Conservation (phyloP, 306 rosid genomes). For the Fagus sylvatica region DNA sequence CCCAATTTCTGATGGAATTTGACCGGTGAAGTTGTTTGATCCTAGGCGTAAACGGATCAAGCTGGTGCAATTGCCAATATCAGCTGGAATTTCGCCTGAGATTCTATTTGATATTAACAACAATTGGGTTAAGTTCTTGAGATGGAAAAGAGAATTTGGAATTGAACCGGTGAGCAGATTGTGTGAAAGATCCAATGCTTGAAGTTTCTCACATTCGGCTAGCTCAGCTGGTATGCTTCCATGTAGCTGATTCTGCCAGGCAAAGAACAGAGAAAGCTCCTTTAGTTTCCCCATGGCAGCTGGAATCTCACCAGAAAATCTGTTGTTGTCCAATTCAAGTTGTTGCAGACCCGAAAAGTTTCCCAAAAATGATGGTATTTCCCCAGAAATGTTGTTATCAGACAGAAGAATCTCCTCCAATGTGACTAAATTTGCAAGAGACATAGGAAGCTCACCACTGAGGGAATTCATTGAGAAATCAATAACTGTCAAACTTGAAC, state of each 20-base stretch:
- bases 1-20: constrained; percentile 74
- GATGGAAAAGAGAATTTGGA: constrained; percentile 74
- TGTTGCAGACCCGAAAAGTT: constrained; percentile 72
- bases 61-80: constrained; percentile 72
- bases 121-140: constrained; percentile 74
- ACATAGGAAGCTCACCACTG: constrained; percentile 61
- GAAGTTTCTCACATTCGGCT: constrained; percentile 75
- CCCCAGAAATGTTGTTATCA: constrained; percentile 65
- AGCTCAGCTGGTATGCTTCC: constrained; percentile 82
- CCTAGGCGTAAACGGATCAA: constrained; percentile 78
- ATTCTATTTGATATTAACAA: constrained; percentile 77
- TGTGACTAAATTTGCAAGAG: constrained; percentile 50
- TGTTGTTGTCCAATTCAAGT: constrained; percentile 90
- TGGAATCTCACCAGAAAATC: constrained; percentile 77
- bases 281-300: constrained; percentile 63
- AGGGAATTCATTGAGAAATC: constrained; percentile 87
- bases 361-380: constrained; percentile 71
- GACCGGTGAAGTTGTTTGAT: constrained; percentile 77
- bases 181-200: constrained; percentile 89
- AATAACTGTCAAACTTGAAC: constrained; percentile 57
- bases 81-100: constrained; percentile 74
- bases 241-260: constrained; percentile 83
- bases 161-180: constrained; percentile 70
- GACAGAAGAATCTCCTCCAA: constrained; percentile 83
- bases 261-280: constrained; percentile 77